Conservation (phyloP, 1,139 yeast species). For the Zhuliangozyma blackwelliae region DNA sequence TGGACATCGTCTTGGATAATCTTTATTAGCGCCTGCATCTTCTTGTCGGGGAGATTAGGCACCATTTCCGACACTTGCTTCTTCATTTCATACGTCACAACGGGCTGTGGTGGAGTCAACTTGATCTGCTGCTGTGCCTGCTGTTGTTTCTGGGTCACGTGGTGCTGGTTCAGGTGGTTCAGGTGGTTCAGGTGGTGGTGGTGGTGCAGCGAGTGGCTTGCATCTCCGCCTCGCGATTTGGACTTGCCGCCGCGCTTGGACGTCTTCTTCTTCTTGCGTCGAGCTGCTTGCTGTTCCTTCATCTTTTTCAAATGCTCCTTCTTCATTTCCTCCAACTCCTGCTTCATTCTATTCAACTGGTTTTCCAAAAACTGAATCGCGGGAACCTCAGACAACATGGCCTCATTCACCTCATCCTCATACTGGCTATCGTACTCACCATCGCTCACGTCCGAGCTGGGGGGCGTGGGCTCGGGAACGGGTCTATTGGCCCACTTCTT, state of each 20-base stretch:
- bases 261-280: slow-evolving; percentile 28
- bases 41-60: slow-evolving; percentile 72
- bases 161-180: slow-evolving; percentile 1
- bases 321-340: slow-evolving; percentile 77
- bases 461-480: slow-evolving; percentile 56
- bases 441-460: slow-evolving; percentile 30
- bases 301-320: slow-evolving; percentile 61
- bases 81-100: slow-evolving; percentile 93
- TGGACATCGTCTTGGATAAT: slow-evolving; percentile 86
- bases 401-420: slow-evolving; percentile 68
- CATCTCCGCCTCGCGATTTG: slow-evolving; percentile 1
- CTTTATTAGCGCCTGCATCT: slow-evolving; percentile 76
- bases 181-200: slow-evolving; percentile 1
- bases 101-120: slow-evolving; percentile 20
- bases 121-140: slow-evolving; percentile 3
- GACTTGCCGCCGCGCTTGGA: slow-evolving; percentile 10
- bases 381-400: slow-evolving; percentile 68
- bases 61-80: slow-evolving; percentile 87
- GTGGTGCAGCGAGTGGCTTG: not conserved
- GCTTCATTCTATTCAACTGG: slow-evolving; percentile 80
- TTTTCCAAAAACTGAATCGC: slow-evolving; percentile 87
- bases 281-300: slow-evolving; percentile 41
- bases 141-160: not conserved
- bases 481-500: slow-evolving; percentile 91
- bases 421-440: slow-evolving; percentile 43